A percentile compares a stretch with the other conserved stretches of the same genome.
Evolutionary conservation across 331 rosid genomes (phyloP).

Genomic region (Rosa hybrid): DNA sequence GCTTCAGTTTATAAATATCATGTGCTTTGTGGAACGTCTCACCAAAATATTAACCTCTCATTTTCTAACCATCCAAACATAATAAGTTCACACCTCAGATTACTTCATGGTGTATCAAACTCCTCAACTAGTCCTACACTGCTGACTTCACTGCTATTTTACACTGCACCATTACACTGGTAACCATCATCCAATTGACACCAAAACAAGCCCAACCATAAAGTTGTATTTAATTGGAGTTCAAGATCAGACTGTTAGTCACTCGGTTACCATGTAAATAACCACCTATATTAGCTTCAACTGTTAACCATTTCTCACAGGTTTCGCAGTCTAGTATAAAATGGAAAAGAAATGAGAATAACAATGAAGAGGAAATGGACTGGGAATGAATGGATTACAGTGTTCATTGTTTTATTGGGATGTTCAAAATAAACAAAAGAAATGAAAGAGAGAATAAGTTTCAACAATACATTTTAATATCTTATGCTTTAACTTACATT

Average conservation of each 20-base stretch:
- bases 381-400: background rate
- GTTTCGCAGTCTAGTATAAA: background rate
- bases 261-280: background rate
- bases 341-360: background rate
- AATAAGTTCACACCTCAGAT: background rate
- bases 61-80: background rate
- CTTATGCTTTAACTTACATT: background rate
- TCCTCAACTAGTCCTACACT: background rate
- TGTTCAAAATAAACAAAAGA: background rate
- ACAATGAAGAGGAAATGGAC: background rate
- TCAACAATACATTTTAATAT: background rate
- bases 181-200: background rate
- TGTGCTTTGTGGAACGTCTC: background rate
- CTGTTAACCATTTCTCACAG: background rate
- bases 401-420: background rate
- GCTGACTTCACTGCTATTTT: background rate
- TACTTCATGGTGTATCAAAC: background rate
- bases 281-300: background rate
- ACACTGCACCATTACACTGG: background rate
- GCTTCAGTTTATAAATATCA: background rate
- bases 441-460: background rate
- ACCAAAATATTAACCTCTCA: background rate
- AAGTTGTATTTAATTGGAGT: background rate
- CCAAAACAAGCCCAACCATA: background rate
- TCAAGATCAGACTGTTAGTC: background rate